Evolutionary conservation across 345 rosid genomes (phyloP).

Genomic region (Hypericum perforatum): DNA sequence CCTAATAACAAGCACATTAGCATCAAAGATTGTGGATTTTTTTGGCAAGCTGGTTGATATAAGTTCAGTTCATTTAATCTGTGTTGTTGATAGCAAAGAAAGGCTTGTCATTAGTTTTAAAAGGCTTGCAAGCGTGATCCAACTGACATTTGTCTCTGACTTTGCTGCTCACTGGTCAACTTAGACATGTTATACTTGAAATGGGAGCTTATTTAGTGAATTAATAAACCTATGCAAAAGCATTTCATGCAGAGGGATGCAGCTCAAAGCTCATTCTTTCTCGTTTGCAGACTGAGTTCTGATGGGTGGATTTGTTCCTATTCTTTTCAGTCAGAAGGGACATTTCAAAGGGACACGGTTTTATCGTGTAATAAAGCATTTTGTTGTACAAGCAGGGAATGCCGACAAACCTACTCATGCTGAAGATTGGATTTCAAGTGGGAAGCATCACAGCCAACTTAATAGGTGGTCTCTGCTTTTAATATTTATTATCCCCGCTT

Average conservation of each 20-base stretch:
- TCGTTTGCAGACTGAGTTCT: not conserved
- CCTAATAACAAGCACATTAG: no score
- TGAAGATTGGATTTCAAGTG: constrained; percentile 20
- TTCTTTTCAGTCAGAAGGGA: constrained; percentile 19
- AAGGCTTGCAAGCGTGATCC: no score
- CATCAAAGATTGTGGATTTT: no score
- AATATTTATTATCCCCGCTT: not conserved
- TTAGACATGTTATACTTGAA: no score
- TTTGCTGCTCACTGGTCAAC: no score
- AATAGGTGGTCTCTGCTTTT: constrained; percentile 9
- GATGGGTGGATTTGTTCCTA: not conserved
- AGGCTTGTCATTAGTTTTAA: no score
- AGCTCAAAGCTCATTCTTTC: not conserved
- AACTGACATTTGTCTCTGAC: no score
- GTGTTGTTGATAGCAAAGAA: no score
- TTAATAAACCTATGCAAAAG: no score
- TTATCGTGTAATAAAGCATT: constrained; percentile 24
- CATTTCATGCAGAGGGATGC: not conserved
- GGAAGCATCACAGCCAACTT: constrained; percentile 20
- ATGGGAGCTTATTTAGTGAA: no score
- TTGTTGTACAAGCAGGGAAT: constrained; percentile 20
- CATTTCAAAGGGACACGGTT: constrained; percentile 19
- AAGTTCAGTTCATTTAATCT: no score
- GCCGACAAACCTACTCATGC: constrained; percentile 9
- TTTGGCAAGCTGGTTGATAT: no score